These are phyloP conservation scores for Mortierella sp. DNA, from an alignment of 371 early-diverging fungal genomes.

Conservation along the genomic window DNA sequence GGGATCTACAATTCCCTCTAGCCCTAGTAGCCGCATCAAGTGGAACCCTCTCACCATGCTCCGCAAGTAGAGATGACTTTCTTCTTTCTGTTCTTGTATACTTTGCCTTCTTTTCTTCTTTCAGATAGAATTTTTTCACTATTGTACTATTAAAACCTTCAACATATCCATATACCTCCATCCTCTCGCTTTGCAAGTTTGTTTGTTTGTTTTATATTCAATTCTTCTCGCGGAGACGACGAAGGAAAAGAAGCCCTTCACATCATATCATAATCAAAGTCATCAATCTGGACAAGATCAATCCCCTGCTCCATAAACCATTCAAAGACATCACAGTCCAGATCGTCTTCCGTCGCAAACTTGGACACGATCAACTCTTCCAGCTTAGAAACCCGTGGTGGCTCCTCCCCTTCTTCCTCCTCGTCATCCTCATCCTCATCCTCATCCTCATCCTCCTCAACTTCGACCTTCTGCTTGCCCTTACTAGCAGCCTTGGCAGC, in stretches of 20 bases:
- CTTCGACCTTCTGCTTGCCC: not conserved
- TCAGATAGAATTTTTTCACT: not conserved
- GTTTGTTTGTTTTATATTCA: too few relatives aligned
- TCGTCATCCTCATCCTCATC: not conserved
- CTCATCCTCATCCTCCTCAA: constrained; percentile 2
- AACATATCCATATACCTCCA: not conserved
- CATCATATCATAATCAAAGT: constrained; percentile 12
- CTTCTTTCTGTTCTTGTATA: not conserved
- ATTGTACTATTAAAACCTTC: not conserved
- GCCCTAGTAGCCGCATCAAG: constrained; percentile 33
- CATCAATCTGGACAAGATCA: constrained; percentile 3
- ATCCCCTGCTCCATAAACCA: constrained; percentile 27
- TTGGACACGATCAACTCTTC: not conserved
- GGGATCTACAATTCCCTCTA: constrained; percentile 22
- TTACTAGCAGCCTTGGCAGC: not conserved
- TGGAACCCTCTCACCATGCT: constrained; percentile 51
- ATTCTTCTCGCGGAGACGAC: not conserved
- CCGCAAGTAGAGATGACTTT: constrained; percentile 19
- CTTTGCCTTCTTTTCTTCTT: not conserved
- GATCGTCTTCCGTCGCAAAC: constrained; percentile 1
- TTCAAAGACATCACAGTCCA: constrained; percentile 6
- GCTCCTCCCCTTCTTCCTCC: not conserved
- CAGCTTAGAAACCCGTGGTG: constrained; percentile 21
- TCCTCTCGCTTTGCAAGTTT: too few relatives aligned
- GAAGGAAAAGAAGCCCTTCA: not conserved